Evolutionary conservation across 2,329 filamentous ascomycete species (phyloP), one percentile per base, ranked within the genome.

Genomic region (Fusarium sp.): DNA sequence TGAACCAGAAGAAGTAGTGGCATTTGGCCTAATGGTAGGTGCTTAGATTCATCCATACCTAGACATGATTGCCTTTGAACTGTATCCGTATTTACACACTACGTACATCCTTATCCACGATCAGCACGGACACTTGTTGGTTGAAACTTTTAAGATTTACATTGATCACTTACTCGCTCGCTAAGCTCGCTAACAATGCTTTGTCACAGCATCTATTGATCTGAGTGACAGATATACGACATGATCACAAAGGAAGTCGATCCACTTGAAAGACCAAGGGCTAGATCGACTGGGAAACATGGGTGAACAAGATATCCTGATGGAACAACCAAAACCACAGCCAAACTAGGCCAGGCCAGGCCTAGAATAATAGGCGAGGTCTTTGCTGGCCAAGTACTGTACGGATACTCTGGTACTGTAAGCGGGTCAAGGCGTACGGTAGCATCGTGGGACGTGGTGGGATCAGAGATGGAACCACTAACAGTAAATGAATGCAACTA

Each of bases 371-470:
- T 51, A 51, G 48, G 48, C 48, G 48, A 66, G 34, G 53, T 37
- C 45, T 66, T 49, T 49, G 48, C 37, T 40, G n/a, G 32, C 37
- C 21, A 54, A 68, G 64, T 55, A 30, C 28, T 6, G 28, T 14
- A n/a, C 18, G 34, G 34, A 37, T 37, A 12, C 18, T 37, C 34
- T 37, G 34, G 34, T 37, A 37, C 34, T 37, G 18, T 51, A 43
- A 54, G 46, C 50, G 58, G 66, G 67, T 46, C 66, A 50, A 63
- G 67, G 66, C 66, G 61, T 58, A 56, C 34, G 34, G 34, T 56
- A 37, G 47, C 23, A 65, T 63, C 41, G 66, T 43, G 61, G 56
- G 53, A 69, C 46, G 61, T 63, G 66, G 66, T 69, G 66, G 66
- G 55, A 69, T 62, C 51, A 66, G 56, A 67, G 27, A 63, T 63